Evolutionary conservation across 2,329 filamentous ascomycete species (phyloP), one percentile per base, ranked within the genome.

Genomic region (Pseudogymnoascus sp.): DNA sequence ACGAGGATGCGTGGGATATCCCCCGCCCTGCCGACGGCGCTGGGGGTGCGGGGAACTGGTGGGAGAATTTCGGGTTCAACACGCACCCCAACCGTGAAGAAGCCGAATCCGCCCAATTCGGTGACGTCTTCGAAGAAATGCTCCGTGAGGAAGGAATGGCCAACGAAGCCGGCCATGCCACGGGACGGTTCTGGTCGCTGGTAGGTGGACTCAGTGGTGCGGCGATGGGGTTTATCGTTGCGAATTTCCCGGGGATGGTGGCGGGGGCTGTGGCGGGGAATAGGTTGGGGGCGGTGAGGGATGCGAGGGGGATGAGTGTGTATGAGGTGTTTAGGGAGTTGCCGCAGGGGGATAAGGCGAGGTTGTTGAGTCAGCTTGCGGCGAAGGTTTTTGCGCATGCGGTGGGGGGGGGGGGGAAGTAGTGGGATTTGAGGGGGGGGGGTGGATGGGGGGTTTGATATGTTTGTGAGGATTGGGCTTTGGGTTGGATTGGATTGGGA

Each of bases 181-280:
- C 86, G 1, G 81, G 85, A 67, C 87, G 87, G 70, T 96, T 99
- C 76, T 99, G 95, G 93, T 83, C 87, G 64, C 76, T 97, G 67
- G 74, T 97, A 0, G 95, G 95, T 2, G 92, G 92, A 1, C 76
- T 93, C 43, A 95, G 91, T 73, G 95, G 95, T 34, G 93, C 89
- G 11, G 90, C 92, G 2, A 83, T 99, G 75, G 95, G 95, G 0
- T 98, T 98, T 76, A 99, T 99, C 69, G 84, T 98, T 25, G 95
- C 89, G 28, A 98, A 98, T 74, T 85, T 97, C 60, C 90, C 93
- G 0, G 95, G 95, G 0, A 83, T 93, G 72, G 76, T 98, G 39
- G 93, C 93, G 0, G 95, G 95, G 2, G 92, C 91, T 2, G 93
- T 97, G 2, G 93, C 93, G 0, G 95, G 95, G 10, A 98, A 97